These are phyloP conservation scores for Dothistroma septosporum DNA, from an alignment of 2,329 filamentous ascomycete genomes.

Conservation along the genomic window DNA sequence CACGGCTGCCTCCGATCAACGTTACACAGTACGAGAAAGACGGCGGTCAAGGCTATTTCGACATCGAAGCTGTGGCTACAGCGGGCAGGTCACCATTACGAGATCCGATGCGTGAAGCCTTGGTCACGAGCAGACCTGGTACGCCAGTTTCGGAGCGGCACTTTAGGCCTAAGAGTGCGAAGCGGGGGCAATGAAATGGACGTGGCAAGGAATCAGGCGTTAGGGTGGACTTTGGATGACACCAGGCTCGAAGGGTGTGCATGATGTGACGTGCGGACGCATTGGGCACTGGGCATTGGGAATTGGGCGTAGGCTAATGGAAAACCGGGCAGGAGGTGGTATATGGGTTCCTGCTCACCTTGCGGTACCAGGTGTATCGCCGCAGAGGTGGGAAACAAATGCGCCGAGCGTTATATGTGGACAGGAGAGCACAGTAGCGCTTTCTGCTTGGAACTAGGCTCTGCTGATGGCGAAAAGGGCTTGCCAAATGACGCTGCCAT, in stretches of 20 bases:
- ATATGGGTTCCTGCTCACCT: not conserved
- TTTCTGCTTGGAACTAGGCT: no score
- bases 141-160: slow-evolving; percentile 38
- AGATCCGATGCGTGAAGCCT: slow-evolving; percentile 43
- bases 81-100: slow-evolving; percentile 42
- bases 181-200: slow-evolving; percentile 35
- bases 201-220: not conserved
- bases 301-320: not conserved
- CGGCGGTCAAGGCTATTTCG: slow-evolving; percentile 34
- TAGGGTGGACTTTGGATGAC: not conserved
- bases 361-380: not conserved
- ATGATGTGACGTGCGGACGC: not conserved
- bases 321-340: not conserved
- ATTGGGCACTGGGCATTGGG: not conserved
- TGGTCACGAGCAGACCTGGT: slow-evolving; percentile 48
- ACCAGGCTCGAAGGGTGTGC: not conserved
- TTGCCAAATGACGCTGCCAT: not conserved
- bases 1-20: slow-evolving; percentile 61
- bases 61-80: slow-evolving; percentile 45
- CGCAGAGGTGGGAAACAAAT: no score
- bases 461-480: no score
- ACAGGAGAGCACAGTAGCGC: no score
- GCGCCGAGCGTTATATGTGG: no score
- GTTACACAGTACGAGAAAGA: slow-evolving; percentile 75
- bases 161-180: slow-evolving; percentile 34